phyloP scores from a whole-genome alignment of 2,329 filamentous ascomycete species.

The Fusarium torreyae region DNA sequence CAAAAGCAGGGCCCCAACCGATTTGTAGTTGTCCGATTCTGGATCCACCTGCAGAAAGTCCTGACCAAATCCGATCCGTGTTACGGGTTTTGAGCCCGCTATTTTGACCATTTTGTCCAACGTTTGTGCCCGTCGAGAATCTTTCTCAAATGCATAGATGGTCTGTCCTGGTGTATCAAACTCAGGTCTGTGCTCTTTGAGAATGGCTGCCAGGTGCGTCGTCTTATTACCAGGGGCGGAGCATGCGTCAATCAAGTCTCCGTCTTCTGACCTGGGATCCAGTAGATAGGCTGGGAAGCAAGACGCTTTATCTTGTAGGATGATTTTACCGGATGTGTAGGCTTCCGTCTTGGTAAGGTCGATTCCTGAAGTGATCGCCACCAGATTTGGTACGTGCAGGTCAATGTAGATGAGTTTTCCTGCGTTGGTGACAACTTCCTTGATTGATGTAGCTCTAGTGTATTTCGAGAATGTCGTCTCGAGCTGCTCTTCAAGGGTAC shows the following conservation, averaged over 20 bases:
- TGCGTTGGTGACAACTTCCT: slow-evolving; percentile 65
- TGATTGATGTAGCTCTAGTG: slow-evolving; percentile 68
- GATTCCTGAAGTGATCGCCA: slow-evolving; percentile 80
- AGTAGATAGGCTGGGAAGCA: slow-evolving; percentile 96
- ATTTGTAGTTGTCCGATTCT: slow-evolving; percentile 68
- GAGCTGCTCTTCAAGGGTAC: slow-evolving; percentile 80
- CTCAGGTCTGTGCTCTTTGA: slow-evolving; percentile 63
- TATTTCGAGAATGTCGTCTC: slow-evolving; percentile 80
- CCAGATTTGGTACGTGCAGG: slow-evolving; percentile 83
- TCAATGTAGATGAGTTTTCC: slow-evolving; percentile 79
- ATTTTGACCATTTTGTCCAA: slow-evolving; percentile 87
- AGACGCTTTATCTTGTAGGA: slow-evolving; percentile 96
- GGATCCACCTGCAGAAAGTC: slow-evolving; percentile 89
- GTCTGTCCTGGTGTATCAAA: slow-evolving; percentile 53
- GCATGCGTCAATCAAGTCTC: slow-evolving; percentile 91
- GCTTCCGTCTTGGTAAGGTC: slow-evolving; percentile 82
- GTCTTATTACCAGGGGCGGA: slow-evolving; percentile 98
- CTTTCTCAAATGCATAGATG: slow-evolving; percentile 87
- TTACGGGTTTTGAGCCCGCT: slow-evolving; percentile 78
- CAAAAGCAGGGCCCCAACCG: slow-evolving; percentile 86
- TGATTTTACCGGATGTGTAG: slow-evolving; percentile 83
- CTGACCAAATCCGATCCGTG: slow-evolving; percentile 78
- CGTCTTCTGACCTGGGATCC: slow-evolving; percentile 75
- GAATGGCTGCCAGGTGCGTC: slow-evolving; percentile 87
- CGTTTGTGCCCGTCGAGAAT: slow-evolving; percentile 78